Evolutionary conservation across 345 rosid species (phyloP), one percentile per base, ranked within the genome.

Genomic region (Ricinus communis): DNA sequence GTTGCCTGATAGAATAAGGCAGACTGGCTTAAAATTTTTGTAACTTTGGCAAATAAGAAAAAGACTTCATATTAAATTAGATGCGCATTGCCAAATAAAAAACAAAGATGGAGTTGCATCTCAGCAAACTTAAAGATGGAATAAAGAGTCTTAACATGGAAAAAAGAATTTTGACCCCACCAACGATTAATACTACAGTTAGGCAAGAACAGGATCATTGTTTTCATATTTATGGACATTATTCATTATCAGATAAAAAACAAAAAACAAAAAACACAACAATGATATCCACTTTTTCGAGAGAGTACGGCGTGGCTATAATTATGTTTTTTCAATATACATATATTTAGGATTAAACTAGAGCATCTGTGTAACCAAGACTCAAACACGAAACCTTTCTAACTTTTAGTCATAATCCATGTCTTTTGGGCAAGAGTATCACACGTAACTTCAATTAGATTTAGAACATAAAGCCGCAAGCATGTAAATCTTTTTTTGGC

Each of bases 401-500:
- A n/a, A n/a, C n/a, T n/a, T n/a, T n/a, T n/a, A n/a, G n/a, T n/a
- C n/a, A n/a, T n/a, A n/a, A n/a, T n/a, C n/a, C n/a, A n/a, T n/a
- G n/a, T n/a, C n/a, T n/a, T n/a, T n/a, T n/a, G n/a, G n/a, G n/a
- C n/a, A n/a, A n/a, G n/a, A 25, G 21, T 46, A 64, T 24, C 67
- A 64, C 67, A 63, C 38, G 8, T 43, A 64, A 46, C 24, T 24
- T 62, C 51, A 12, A 16, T 21, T 30, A 21, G 21, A 27, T 46
- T 10, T n/a, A 31, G 46, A 28, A 33, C 50, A 72, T 43, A 61
- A 47, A 18, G n/a, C 36, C 54, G 60, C 61, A 74, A 60, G 58
- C 41, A 60, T 21, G 71, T 43, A 68, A 54, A n/a, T n/a, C n/a
- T n/a, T 30, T 65, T 71, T 73, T 47, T 53, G 49, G 51, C 46